Percentiles rank a stretch among this genome's conserved stretches.
Conservation (phyloP, 805 yeast species). For the Candida krabiensis region DNA sequence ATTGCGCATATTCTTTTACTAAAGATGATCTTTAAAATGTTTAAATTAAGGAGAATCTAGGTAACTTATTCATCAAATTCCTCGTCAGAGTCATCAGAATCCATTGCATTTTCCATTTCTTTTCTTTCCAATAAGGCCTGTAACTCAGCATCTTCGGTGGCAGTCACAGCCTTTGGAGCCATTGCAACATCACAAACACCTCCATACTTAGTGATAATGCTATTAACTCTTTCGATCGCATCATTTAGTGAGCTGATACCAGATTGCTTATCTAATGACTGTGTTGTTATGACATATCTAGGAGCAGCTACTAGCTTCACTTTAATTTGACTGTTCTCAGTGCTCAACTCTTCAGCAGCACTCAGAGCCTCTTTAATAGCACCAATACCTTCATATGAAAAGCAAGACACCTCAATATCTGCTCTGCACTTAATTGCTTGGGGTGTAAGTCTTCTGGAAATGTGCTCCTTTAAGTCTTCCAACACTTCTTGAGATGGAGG, state of each 20-base stretch:
- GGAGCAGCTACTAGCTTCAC: slow-evolving; percentile 98
- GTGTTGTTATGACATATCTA: slow-evolving; percentile 87
- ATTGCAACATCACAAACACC: slow-evolving; percentile 91
- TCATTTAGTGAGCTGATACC: slow-evolving; percentile 78
- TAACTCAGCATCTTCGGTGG: slow-evolving; percentile 96
- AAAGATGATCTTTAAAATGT: background rate
- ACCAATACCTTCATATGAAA: slow-evolving; percentile 95
- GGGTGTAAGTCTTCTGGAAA: slow-evolving; percentile 92
- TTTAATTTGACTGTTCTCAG: slow-evolving; percentile 84
- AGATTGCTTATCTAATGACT: slow-evolving; percentile 85
- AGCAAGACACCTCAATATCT: slow-evolving; percentile 97
- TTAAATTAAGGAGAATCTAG: background rate
- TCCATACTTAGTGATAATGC: slow-evolving; percentile 67
- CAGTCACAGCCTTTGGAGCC: slow-evolving; percentile 99
- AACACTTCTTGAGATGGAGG: slow-evolving; percentile 74
- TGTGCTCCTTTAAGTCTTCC: slow-evolving; percentile 83
- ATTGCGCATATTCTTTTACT: background rate
- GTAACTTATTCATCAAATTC: slow-evolving; percentile 27
- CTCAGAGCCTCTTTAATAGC: slow-evolving; percentile 89
- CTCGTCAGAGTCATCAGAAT: slow-evolving; percentile 58
- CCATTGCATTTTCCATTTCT: slow-evolving; percentile 84
- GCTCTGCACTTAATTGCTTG: slow-evolving; percentile 98
- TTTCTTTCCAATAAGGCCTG: slow-evolving; percentile 93
- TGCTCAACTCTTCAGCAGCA: slow-evolving; percentile 81
- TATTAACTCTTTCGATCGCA: slow-evolving; percentile 77